phyloP scores from a whole-genome alignment of 129 eudicot genomes.

The Flaveria robusta region DNA sequence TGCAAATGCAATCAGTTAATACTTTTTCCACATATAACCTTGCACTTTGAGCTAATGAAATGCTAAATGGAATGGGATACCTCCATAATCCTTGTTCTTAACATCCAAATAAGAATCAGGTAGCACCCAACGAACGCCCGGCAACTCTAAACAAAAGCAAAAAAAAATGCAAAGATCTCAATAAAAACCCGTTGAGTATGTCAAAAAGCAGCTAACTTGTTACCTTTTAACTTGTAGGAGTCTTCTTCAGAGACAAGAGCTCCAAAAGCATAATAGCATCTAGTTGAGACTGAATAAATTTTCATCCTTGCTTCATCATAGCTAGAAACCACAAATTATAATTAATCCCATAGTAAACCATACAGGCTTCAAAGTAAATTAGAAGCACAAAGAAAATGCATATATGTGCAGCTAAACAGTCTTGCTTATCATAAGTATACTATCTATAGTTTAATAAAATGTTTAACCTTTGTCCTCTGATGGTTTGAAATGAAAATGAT shows the following conservation, averaged over 20 bases:
- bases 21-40: background rate
- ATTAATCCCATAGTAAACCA: background rate
- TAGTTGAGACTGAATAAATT: slow-evolving; percentile 93
- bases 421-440: background rate
- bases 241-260: slow-evolving; percentile 92
- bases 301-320: slow-evolving; percentile 93
- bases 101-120: slow-evolving; percentile 97
- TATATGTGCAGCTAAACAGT: background rate
- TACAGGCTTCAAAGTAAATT: background rate
- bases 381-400: background rate
- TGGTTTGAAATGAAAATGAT: slow-evolving; percentile 1
- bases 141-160: slow-evolving; percentile 49
- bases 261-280: slow-evolving; percentile 92
- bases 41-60: slow-evolving; percentile 19
- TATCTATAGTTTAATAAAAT: background rate
- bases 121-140: slow-evolving; percentile 88
- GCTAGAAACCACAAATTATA: slow-evolving; percentile 38
- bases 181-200: background rate
- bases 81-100: slow-evolving; percentile 91
- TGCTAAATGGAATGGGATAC: slow-evolving; percentile 35
- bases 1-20: background rate
- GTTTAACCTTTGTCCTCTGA: background rate
- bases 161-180: background rate
- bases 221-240: slow-evolving; percentile 84
- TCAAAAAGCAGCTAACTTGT: background rate